Percentiles rank a stretch among this genome's conserved stretches.
These are phyloP conservation scores for Cercospora zeina DNA, from an alignment of 2,329 filamentous ascomycete genomes.

Conservation along the genomic window DNA sequence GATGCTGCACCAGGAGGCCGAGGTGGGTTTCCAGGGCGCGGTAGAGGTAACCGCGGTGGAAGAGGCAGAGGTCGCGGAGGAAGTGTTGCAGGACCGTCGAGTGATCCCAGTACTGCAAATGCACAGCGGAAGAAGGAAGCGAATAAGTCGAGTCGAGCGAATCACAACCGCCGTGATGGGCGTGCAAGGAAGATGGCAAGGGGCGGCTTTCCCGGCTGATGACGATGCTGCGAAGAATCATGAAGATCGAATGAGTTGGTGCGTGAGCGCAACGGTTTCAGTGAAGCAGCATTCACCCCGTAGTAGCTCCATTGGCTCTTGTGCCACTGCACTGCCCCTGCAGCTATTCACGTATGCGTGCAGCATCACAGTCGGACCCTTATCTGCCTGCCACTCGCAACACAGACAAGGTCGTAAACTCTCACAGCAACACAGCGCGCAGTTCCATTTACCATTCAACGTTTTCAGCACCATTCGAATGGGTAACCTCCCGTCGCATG, in stretches of 20 bases:
- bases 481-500: neutral
- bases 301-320: neutral
- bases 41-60: slow-evolving; percentile 50
- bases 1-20: slow-evolving; percentile 48
- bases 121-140: slow-evolving; percentile 77
- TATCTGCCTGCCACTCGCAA: neutral
- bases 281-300: neutral
- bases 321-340: neutral
- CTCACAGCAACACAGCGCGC: neutral
- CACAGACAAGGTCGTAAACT: neutral
- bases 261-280: neutral
- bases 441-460: neutral
- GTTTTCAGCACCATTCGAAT: neutral
- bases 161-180: slow-evolving; percentile 79
- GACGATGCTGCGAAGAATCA: neutral
- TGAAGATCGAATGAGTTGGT: neutral
- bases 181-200: slow-evolving; percentile 63
- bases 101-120: slow-evolving; percentile 69
- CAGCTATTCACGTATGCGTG: neutral
- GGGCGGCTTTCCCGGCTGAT: slow-evolving; percentile 51
- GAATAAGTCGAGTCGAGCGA: slow-evolving; percentile 75
- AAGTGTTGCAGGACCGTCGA: slow-evolving; percentile 64
- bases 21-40: slow-evolving; percentile 48
- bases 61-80: slow-evolving; percentile 48
- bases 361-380: neutral